Base-by-base conservation (phyloP, 2,329 filamentous ascomycete species). In the Paraconiothyrium brasiliense region DNA sequence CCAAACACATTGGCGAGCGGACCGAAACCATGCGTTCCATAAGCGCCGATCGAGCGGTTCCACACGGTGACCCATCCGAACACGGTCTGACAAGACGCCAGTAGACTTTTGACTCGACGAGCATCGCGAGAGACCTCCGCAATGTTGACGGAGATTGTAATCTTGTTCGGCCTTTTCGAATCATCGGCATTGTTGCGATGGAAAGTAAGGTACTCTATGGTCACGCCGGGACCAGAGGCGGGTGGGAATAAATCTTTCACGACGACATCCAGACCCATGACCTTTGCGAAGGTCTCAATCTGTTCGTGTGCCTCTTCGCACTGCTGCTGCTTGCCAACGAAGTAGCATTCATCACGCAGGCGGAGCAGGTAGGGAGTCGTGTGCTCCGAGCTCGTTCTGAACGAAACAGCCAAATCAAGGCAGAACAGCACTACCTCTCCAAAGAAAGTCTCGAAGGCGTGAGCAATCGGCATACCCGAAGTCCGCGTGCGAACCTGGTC, bases 371-470 rank as follows among this genome's bases (percentile, higher is more conserved):
- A 68, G 6, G 56, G 16, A 1, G 60, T 59, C 6, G 71, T 69
- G 49, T 67, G 66, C 13, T 37, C n/a, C 3, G 49, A 24, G 27
- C 11, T 57, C 5, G 71, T 70, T 50, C 67, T 66, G 37, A 64
- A 59, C 16, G 59, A 56, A 1, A 75, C 57, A 32, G 62, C 65
- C 32, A 72, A 39, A 35, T 77, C 73, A 24, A 75, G 64, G 58
- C 76, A 72, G 54, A 69, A 71, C 43, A 77, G 64, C 4, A 72
- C 56, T 13, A 70, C 64, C 54, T 77, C 74, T 10, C 62, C 67
- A 48, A 76, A 71, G 47, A 76, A 65, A 11, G 63, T 43, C 22
- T 71, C 68, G 35, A 75, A 39, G 0, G 65, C 65, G 34, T 77
- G 71, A 0, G 58, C 65, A 20, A 66, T 59, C 2, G 72, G 63